Evolutionary conservation across 306 rosid species (phyloP), one percentile per base, ranked within the genome.

Genomic region (Medicago ruthenica): DNA sequence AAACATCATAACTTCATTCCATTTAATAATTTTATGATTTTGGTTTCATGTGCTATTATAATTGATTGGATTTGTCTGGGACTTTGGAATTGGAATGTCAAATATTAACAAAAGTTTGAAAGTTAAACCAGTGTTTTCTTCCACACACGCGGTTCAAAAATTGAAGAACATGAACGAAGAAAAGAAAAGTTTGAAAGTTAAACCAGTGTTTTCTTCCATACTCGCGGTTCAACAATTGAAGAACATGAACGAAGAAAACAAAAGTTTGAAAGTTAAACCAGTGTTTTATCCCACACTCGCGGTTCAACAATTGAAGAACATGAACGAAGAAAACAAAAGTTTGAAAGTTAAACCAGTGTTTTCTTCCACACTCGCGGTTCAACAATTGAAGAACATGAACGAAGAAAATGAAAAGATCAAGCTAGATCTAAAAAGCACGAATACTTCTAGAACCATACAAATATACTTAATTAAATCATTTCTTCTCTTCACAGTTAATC

Each of bases 31-130:
- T 17, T 47, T 47, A 3, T 47, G 31, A 11, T 17, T 59, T 1
- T 8, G 13, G 47, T 36, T 62, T 34, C 22, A 16, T 57, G 5
- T 66, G n/a, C 36, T n/a, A 22, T 16, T 7, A 44, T 54, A 64
- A 31, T 27, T 55, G 20, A 41, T 67, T 54, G 1, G 22, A 50
- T 47, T 9, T 15, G 60, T 18, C 5, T 15, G 39, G 58, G 14
- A 71, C 47, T 20, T 68, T 41, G 59, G 70, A 78, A 62, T 73
- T 31, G 59, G 70, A 78, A 62, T 73, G 71, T 31, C 63, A 40
- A 42, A 50, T 68, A 57, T 36, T 45, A 21, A 18, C 4, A 12
- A 0, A 68, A 59, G 31, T 37, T 61, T 5, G 42, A 50, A 51
- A 63, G 36, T 15, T 5, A 50, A 64, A 34, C 61, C 21, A 1